Evolutionary conservation across 768 basidiomycete genomes (phyloP).

Genomic region (Mycena filopes): DNA sequence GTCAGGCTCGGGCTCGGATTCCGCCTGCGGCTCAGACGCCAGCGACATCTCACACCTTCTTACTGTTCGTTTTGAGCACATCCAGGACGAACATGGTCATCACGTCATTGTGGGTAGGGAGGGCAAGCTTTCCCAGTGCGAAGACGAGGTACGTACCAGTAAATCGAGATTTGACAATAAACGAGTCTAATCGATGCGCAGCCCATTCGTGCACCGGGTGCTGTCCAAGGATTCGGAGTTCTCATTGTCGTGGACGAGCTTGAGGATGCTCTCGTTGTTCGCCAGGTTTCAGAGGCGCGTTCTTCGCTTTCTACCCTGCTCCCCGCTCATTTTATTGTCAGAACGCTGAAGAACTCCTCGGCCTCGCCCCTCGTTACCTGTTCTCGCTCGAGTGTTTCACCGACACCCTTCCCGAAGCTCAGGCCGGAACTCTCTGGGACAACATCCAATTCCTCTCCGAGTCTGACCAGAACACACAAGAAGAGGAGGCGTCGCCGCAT

Average conservation of each 20-base stretch:
- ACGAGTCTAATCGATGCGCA: constrained; percentile 40
- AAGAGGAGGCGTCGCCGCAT: constrained; percentile 60
- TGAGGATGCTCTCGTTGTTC: constrained; percentile 66
- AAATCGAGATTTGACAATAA: constrained; percentile 16
- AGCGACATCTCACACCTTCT: constrained; percentile 49
- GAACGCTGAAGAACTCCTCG: constrained; percentile 82
- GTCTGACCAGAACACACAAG: constrained; percentile 51
- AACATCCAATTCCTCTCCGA: constrained; percentile 76
- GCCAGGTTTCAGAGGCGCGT: constrained; percentile 83
- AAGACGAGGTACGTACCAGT: constrained; percentile 69
- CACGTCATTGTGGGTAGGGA: constrained; percentile 78
- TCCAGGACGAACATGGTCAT: constrained; percentile 71
- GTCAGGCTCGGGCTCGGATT: constrained; percentile 26
- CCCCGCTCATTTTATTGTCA: constrained; percentile 39
- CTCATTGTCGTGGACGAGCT: constrained; percentile 76
- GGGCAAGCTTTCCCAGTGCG: constrained; percentile 71
- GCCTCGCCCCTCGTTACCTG: constrained; percentile 74
- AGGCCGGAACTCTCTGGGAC: constrained; percentile 77
- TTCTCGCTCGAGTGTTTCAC: constrained; percentile 81
- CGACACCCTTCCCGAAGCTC: constrained; percentile 70
- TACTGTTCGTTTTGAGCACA: constrained; percentile 74
- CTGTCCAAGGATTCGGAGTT: constrained; percentile 87
- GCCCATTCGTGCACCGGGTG: constrained; percentile 86
- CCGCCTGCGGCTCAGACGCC: constrained; percentile 33
- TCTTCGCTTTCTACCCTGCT: not conserved